Evolutionary conservation across 2,329 filamentous ascomycete genomes (phyloP).

Genomic region (Colletotrichum orchidophilum): DNA sequence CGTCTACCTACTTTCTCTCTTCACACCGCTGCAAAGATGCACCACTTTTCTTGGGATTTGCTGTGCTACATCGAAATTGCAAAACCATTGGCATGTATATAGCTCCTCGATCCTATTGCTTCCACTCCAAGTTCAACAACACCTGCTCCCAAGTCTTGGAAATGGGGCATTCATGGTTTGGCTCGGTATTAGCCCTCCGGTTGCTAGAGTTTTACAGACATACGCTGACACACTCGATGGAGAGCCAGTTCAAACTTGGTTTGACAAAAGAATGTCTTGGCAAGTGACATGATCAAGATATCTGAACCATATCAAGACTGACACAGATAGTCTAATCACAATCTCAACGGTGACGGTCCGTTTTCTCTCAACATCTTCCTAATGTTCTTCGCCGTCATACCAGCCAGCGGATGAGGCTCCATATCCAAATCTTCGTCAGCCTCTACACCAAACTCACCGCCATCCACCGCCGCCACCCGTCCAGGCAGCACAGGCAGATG

Average conservation of each 20-base stretch:
- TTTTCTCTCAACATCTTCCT: constrained; percentile 8
- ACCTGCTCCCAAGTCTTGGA: no score
- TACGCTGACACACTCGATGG: not conserved
- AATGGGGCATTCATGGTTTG: no score
- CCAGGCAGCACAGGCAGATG: constrained; percentile 10
- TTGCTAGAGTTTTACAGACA: not conserved
- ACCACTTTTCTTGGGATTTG: no score
- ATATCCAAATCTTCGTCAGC: not conserved
- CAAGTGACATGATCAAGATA: not conserved
- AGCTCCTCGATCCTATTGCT: no score
- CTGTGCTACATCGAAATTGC: no score
- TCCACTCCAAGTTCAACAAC: no score
- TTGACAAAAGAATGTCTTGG: no score
- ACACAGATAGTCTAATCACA: not conserved
- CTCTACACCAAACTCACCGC: not conserved
- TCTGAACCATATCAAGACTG: not conserved
- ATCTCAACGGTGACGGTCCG: no score
- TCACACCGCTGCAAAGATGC: no score
- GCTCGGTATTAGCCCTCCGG: no score
- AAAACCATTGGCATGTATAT: no score
- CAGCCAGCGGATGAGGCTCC: not conserved
- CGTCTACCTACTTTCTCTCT: no score
- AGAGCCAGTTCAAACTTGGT: not conserved
- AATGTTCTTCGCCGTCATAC: constrained; percentile 4
- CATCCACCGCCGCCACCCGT: not conserved